Evolutionary conservation across 768 basidiomycete species (phyloP).

Genomic region (Dictyophora rubrovolvata): DNA sequence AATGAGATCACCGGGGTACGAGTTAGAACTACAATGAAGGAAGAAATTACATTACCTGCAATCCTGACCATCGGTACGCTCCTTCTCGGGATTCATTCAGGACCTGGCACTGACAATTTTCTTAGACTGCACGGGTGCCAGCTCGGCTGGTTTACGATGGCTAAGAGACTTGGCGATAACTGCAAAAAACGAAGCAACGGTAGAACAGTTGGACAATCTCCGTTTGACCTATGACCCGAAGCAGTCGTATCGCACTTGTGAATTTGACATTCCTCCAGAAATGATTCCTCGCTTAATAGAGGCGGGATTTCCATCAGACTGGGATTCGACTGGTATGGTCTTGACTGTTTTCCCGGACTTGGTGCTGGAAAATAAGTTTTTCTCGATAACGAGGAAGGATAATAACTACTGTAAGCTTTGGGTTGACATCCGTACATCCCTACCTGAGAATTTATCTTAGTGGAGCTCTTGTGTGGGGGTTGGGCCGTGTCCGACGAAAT

Average conservation of each 20-base stretch:
- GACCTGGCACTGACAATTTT: neutral
- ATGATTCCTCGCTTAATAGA: slow-evolving; percentile 5
- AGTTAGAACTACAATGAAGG: neutral
- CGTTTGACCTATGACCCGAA: slow-evolving; percentile 19
- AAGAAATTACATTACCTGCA: slow-evolving; percentile 9
- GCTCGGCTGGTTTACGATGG: slow-evolving; percentile 21
- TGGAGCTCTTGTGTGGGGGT: slow-evolving; percentile 5
- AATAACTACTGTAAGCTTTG: neutral
- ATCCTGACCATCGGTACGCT: slow-evolving; percentile 17
- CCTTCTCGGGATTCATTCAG: neutral
- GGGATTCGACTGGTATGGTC: slow-evolving; percentile 12
- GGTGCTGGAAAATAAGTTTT: slow-evolving; percentile 8
- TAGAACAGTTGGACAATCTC: slow-evolving; percentile 10
- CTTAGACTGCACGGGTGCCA: slow-evolving; percentile 24
- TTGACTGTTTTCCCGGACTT: slow-evolving; percentile 11
- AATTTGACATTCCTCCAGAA: slow-evolving; percentile 10
- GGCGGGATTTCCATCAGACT: slow-evolving; percentile 16
- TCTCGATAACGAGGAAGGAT: slow-evolving; percentile 4
- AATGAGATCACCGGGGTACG: neutral
- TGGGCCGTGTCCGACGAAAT: neutral
- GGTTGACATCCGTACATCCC: neutral
- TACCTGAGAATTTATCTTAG: neutral
- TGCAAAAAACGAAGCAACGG: neutral
- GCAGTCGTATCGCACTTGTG: slow-evolving; percentile 16
- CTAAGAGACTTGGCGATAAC: slow-evolving; percentile 11